Conservation (phyloP, 352 stramenopile genomes). For the Phytophthora macrochlamydospora region DNA sequence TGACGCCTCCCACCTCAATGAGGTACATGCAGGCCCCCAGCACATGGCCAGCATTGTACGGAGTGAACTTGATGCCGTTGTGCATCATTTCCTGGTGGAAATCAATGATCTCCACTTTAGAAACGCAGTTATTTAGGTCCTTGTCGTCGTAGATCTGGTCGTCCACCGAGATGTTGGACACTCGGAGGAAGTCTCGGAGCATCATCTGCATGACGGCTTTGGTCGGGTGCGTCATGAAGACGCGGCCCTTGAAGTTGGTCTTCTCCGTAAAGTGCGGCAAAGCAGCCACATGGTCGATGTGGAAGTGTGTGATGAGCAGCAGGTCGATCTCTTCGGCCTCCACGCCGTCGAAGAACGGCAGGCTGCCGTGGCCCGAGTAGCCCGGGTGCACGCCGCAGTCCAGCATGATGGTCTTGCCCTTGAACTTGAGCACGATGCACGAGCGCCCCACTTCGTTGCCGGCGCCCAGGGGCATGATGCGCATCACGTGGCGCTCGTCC, state of each 20-base stretch:
- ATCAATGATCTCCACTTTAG: constrained; percentile 99
- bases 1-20: constrained; percentile 97
- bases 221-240: constrained; percentile 99
- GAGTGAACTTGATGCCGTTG: constrained; percentile 98
- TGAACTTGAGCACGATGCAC: constrained; percentile 99
- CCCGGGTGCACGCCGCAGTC: constrained; percentile 91
- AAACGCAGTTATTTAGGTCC: constrained; percentile 96
- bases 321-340: constrained; percentile 96
- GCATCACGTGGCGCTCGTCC: constrained; percentile 91
- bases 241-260: constrained; percentile 96
- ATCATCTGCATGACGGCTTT: constrained; percentile 99
- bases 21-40: constrained; percentile 99
- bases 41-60: constrained; percentile 99
- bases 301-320: constrained; percentile 99
- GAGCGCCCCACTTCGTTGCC: constrained; percentile 99
- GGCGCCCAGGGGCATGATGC: constrained; percentile 95
- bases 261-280: constrained; percentile 99
- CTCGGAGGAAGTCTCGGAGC: constrained; percentile 96
- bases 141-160: constrained; percentile 94
- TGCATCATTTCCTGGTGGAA: constrained; percentile 98
- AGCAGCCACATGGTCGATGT: constrained; percentile 99
- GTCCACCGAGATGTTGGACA: constrained; percentile 95
- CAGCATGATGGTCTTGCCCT: constrained; percentile 98
- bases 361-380: constrained; percentile 95
- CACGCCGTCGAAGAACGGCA: constrained; percentile 99